Evolutionary conservation across 2,329 filamentous ascomycete species (phyloP).

Genomic region (Ilyonectria sp.): DNA sequence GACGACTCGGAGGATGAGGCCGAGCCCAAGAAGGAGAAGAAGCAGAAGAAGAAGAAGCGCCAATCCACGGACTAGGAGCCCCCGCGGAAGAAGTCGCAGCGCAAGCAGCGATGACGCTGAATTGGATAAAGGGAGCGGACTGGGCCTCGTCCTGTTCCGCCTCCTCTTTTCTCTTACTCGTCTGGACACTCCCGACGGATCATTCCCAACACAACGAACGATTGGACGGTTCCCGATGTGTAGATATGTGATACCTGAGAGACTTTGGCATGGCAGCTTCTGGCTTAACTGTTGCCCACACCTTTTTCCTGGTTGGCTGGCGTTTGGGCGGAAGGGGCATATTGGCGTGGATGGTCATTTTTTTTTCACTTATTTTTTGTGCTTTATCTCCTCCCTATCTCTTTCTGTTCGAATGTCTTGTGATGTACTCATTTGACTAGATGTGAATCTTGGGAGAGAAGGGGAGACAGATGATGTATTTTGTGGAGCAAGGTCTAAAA

Average conservation of each 20-base stretch:
- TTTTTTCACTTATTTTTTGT: slow-evolving; percentile 43
- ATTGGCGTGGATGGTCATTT: slow-evolving; percentile 53
- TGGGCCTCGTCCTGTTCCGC: slow-evolving; percentile 31
- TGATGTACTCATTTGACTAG: slow-evolving; percentile 6
- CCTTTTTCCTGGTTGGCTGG: slow-evolving; percentile 52
- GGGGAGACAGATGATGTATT: slow-evolving; percentile 26
- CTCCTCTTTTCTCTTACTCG: slow-evolving; percentile 47
- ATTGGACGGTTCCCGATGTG: slow-evolving; percentile 48
- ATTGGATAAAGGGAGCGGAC: slow-evolving; percentile 34
- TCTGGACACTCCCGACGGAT: slow-evolving; percentile 46
- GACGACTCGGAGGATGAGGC: slow-evolving; percentile 78
- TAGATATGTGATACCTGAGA: slow-evolving; percentile 56
- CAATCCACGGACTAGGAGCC: slow-evolving; percentile 53
- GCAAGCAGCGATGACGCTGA: slow-evolving; percentile 40
- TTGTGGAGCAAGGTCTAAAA: slow-evolving; percentile 27
- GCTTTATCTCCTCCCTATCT: slow-evolving; percentile 27
- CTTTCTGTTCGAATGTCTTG: slow-evolving; percentile 13
- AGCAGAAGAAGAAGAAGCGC: slow-evolving; percentile 66
- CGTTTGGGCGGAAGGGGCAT: slow-evolving; percentile 53
- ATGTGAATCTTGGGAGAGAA: slow-evolving; percentile 13
- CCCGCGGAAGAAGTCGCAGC: slow-evolving; percentile 36
- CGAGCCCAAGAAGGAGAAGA: slow-evolving; percentile 71
- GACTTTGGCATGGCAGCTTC: slow-evolving; percentile 50
- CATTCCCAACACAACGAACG: slow-evolving; percentile 40
- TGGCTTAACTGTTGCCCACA: slow-evolving; percentile 45